Percentiles rank a stretch among this genome's conserved stretches.
These are phyloP conservation scores for Monilinia vaccinii-corymbosi DNA, from an alignment of 2,329 filamentous ascomycete genomes.

Conservation along the genomic window DNA sequence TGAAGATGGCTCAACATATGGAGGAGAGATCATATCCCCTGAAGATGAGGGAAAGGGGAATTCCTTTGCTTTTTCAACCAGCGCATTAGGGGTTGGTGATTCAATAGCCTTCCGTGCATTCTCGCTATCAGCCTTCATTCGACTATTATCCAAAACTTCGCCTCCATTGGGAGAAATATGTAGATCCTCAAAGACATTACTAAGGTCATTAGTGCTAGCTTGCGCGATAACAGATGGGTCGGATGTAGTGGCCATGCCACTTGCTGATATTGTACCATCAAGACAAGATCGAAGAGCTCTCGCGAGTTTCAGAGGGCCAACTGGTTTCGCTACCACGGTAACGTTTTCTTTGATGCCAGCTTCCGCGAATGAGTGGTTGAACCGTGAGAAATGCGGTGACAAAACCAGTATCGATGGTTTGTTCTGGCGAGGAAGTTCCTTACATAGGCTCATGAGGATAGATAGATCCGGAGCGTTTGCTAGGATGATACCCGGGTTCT, in stretches of 20 bases:
- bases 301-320: constrained; percentile 28
- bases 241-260: constrained; percentile 12
- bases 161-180: constrained; percentile 18
- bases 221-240: constrained; percentile 6
- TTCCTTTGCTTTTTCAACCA: constrained; percentile 20
- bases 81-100: constrained; percentile 25
- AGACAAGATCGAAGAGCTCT: constrained; percentile 25
- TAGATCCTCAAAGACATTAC: constrained; percentile 25
- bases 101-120: constrained; percentile 28
- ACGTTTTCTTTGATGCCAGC: constrained; percentile 18
- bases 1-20: background rate
- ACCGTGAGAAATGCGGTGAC: constrained; percentile 24
- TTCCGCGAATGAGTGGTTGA: constrained; percentile 15
- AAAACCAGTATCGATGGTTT: constrained; percentile 23
- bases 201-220: constrained; percentile 21
- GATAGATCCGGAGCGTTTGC: constrained; percentile 21
- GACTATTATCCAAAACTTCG: constrained; percentile 27
- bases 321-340: constrained; percentile 27
- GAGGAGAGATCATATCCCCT: background rate
- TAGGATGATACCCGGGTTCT: constrained; percentile 23
- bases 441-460: constrained; percentile 15
- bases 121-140: constrained; percentile 27
- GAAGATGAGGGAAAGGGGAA: constrained; percentile 24
- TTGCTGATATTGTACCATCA: constrained; percentile 12
- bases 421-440: constrained; percentile 5